phyloP scores from a whole-genome alignment of 2,329 filamentous ascomycete genomes.

The Aureobasidium melanogenum region DNA sequence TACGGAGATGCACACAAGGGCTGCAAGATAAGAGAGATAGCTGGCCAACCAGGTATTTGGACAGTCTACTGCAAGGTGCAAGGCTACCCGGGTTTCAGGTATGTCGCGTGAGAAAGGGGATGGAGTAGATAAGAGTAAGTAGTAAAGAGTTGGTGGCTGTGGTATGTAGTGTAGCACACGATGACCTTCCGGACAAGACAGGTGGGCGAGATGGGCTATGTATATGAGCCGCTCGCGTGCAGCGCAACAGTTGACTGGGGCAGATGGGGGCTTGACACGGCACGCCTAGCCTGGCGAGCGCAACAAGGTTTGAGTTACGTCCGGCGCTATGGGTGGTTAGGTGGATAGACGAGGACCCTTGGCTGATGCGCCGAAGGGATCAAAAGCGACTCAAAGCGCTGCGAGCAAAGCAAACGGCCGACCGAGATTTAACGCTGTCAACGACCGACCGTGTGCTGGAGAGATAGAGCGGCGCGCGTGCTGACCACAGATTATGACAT shows the following conservation, averaged over 20 bases:
- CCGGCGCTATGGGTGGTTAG: conserved; percentile 6
- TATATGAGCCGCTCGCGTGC: conserved; percentile 9
- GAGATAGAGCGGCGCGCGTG: neutral
- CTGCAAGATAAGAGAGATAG: conserved; percentile 10
- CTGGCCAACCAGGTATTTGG: conserved; percentile 12
- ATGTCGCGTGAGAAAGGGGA: conserved; percentile 5
- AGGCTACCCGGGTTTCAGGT: conserved; percentile 8
- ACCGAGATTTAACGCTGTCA: conserved; percentile 11
- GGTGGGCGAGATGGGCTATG: conserved; percentile 9
- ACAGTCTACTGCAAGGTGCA: conserved; percentile 9
- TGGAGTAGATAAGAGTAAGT: conserved; percentile 8
- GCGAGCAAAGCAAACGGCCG: neutral
- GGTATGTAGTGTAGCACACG: conserved; percentile 10
- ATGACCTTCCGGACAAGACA: conserved; percentile 2
- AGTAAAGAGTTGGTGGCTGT: conserved; percentile 6
- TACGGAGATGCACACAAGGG: conserved; percentile 3
- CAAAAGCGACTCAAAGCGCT: conserved; percentile 7
- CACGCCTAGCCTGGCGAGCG: conserved; percentile 8
- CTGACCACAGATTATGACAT: conserved; percentile 1
- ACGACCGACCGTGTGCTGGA: neutral
- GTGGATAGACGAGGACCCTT: conserved; percentile 9
- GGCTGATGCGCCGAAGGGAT: conserved; percentile 5
- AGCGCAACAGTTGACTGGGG: conserved; percentile 1
- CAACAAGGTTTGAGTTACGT: conserved; percentile 10
- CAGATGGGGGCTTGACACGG: conserved; percentile 10